Evolutionary conservation across 208 protist species (phyloP).

Genomic region (Lotmaria passim): DNA sequence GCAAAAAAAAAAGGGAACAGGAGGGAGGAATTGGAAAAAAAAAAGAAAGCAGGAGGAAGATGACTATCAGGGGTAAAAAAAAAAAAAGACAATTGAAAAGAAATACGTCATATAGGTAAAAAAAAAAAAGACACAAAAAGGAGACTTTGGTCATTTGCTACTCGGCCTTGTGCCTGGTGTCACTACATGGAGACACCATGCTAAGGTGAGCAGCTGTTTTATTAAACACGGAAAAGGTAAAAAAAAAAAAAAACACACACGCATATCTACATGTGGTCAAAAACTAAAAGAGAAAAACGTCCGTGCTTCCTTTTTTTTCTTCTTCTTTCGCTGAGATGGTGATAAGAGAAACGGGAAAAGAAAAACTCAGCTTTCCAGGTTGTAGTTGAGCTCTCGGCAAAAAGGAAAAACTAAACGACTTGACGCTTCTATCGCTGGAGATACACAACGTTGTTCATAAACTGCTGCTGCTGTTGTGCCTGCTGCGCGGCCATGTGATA

Average conservation of each 20-base stretch:
- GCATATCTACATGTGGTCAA: too few species aligned
- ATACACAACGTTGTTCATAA: constrained; percentile 6
- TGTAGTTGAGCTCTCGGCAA: too few species aligned
- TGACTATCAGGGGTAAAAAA: neutral
- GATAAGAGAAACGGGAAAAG: neutral
- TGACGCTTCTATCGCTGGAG: neutral
- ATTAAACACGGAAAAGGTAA: neutral
- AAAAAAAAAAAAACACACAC: neutral
- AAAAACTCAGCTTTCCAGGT: too few species aligned
- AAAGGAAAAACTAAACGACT: neutral
- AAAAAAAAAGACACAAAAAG: constrained; percentile 1
- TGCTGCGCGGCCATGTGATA: neutral
- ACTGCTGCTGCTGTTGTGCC: constrained; percentile 11
- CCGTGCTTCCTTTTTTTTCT: too few species aligned
- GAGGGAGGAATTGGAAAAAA: constrained; percentile 4
- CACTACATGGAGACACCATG: too few species aligned
- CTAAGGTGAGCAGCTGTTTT: too few species aligned
- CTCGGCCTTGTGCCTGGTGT: too few species aligned
- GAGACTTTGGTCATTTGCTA: too few species aligned
- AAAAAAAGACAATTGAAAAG: constrained; percentile 8
- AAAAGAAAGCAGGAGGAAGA: constrained; percentile 15
- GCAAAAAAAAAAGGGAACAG: too few species aligned
- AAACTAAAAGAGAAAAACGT: too few species aligned
- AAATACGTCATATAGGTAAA: neutral
- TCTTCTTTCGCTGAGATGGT: constrained; percentile 2